Evolutionary conservation across 176 grass and related monocot species (phyloP).

Genomic region (Luzula sylvatica): DNA sequence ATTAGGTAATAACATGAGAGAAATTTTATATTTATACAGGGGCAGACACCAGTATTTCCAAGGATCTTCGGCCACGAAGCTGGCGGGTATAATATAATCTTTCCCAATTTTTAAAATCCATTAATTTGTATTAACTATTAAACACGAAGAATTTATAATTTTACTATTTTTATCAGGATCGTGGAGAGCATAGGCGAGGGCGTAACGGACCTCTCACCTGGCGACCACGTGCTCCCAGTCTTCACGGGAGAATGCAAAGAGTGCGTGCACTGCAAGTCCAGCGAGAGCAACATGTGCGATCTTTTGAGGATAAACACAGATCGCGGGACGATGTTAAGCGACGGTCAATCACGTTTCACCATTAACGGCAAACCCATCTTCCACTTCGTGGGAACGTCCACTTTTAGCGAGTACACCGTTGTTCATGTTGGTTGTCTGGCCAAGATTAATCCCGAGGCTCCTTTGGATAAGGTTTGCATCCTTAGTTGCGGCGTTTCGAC

Average conservation of each 20-base stretch:
- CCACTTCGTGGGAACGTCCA: constrained; percentile 76
- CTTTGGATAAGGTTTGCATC: constrained; percentile 78
- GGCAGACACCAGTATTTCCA: constrained; percentile 84
- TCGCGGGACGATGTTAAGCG: constrained; percentile 59
- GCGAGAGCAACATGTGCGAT: constrained; percentile 89
- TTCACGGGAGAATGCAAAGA: constrained; percentile 92
- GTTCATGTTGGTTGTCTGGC: constrained; percentile 63
- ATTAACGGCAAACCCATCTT: constrained; percentile 57
- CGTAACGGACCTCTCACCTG: constrained; percentile 52
- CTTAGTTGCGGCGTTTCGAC: constrained; percentile 80
- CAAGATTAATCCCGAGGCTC: constrained; percentile 52
- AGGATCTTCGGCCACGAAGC: constrained; percentile 91
- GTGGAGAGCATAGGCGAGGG: constrained; percentile 72
- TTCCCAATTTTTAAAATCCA: neutral
- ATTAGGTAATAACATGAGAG: constrained; percentile 1
- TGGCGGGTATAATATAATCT: constrained; percentile 51
- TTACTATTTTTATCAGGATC: constrained; percentile 24
- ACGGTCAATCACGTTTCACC: constrained; percentile 44
- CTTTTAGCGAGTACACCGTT: constrained; percentile 88
- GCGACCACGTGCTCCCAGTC: constrained; percentile 84
- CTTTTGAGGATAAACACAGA: constrained; percentile 77
- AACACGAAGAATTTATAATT: neutral
- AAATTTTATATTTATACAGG: constrained; percentile 25
- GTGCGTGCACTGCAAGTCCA: constrained; percentile 64
- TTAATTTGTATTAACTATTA: neutral